phyloP scores from a whole-genome alignment of 2,329 filamentous ascomycete genomes.

The Aureobasidium leucospermi region DNA sequence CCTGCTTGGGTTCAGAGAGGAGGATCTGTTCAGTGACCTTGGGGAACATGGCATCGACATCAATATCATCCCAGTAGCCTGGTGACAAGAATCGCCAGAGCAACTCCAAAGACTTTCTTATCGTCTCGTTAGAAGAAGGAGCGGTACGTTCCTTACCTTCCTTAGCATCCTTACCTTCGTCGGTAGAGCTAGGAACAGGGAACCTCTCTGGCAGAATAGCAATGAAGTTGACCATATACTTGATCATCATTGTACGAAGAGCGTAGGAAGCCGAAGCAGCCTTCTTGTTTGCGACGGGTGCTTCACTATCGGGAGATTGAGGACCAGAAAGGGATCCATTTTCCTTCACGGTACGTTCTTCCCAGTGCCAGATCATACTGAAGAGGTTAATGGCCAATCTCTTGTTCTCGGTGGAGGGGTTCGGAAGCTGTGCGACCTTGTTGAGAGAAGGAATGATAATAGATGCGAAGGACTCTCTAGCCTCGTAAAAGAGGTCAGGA shows the following conservation, averaged over 20 bases:
- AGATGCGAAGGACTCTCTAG: slow-evolving; percentile 80
- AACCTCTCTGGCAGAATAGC: slow-evolving; percentile 82
- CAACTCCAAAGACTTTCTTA: slow-evolving; percentile 74
- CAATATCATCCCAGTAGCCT: slow-evolving; percentile 84
- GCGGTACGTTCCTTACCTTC: slow-evolving; percentile 50
- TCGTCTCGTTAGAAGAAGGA: slow-evolving; percentile 60
- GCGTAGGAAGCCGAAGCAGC: slow-evolving; percentile 34
- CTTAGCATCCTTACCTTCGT: slow-evolving; percentile 38
- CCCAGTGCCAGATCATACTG: slow-evolving; percentile 86
- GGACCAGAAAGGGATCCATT: slow-evolving; percentile 30
- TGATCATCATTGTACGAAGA: slow-evolving; percentile 74
- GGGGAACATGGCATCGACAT: slow-evolving; percentile 75
- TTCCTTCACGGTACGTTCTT: slow-evolving; percentile 69
- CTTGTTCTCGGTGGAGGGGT: slow-evolving; percentile 83
- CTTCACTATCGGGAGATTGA: slow-evolving; percentile 20
- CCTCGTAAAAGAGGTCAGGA: slow-evolving; percentile 89
- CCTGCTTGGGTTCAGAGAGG: slow-evolving; percentile 57
- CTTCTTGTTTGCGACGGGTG: slow-evolving; percentile 21
- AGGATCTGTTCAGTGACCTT: slow-evolving; percentile 84
- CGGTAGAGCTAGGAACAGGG: slow-evolving; percentile 57
- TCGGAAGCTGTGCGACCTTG: slow-evolving; percentile 78
- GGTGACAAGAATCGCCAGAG: slow-evolving; percentile 79
- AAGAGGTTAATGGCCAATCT: slow-evolving; percentile 87
- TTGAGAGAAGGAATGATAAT: slow-evolving; percentile 82
- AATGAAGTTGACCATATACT: slow-evolving; percentile 94